Evolutionary conservation across 495 filamentous ascomycete species (phyloP), one percentile per base, ranked within the genome.

Genomic region (Aspergillus campestris): DNA sequence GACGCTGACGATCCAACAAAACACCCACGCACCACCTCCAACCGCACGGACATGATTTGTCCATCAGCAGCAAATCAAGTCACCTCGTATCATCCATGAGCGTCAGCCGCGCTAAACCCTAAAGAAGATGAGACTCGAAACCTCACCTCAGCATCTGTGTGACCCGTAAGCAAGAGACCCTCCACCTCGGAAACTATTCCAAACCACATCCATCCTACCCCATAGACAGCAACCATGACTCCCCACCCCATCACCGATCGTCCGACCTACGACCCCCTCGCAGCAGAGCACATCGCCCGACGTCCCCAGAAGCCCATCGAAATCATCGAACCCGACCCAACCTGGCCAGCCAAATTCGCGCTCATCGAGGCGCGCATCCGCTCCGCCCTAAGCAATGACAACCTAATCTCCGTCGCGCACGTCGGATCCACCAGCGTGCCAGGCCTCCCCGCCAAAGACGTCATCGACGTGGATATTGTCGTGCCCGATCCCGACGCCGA

Each of bases 381-480:
- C 39, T 42, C 46, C 6, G 71, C 60, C 1, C 56, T 71, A 1
- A 61, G 58, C 30, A 24, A 24, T 24, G 33, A 48, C 15, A 45
- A 42, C 3, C 36, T 45, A 14, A 13, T 71, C 30, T 48, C 44
- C 34, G 53, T 70, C 47, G 28, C 48, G 11, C 74, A 78, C 47
- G 60, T 67, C 40, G 74, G 74, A 27, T 71, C 66, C n/a, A 78
- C 74, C 31, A 71, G 68, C 27, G 69, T 78, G 42, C 66, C 72
- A 7, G 62, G 56, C 18, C 61, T 78, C 4, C 52, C 66, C 3
- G 72, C 73, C 24, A 77, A 77, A 49, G 62, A 62, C 42, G 48
- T 75, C 27, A 66, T 77, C 28, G 73, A 77, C 43, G 54, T 78
- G 28, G 73, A 78, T 48, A 52, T 78, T n/a, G 52, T 66, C 18